These are phyloP conservation scores for Sphagnum tenellum DNA, from an alignment of 225 moss, liverwort and hornwort species.

Conservation along the genomic window DNA sequence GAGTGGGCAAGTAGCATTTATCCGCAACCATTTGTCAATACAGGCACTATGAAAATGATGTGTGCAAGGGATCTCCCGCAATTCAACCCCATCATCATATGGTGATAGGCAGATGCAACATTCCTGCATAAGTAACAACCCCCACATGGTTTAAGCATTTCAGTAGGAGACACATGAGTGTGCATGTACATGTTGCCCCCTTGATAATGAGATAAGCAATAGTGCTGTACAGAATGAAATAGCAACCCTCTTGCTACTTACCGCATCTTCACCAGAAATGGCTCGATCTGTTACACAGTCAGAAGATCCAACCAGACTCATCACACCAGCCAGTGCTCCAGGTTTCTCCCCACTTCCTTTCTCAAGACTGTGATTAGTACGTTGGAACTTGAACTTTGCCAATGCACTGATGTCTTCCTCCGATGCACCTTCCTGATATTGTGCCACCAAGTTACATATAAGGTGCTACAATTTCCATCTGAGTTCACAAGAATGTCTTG, in stretches of 20 bases:
- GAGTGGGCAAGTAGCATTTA: slow-evolving; percentile 94
- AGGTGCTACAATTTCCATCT: neutral
- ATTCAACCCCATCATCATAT: slow-evolving; percentile 92
- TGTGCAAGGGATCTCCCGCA: slow-evolving; percentile 85
- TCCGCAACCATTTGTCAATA: slow-evolving; percentile 96
- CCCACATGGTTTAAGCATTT: neutral
- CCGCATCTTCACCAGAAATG: slow-evolving; percentile 80
- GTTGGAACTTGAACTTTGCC: slow-evolving; percentile 74
- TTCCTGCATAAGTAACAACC: slow-evolving; percentile 22
- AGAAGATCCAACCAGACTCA: slow-evolving; percentile 62
- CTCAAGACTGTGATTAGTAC: slow-evolving; percentile 35
- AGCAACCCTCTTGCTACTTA: slow-evolving; percentile 11
- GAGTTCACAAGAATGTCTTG: too few species aligned
- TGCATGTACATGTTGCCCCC: neutral
- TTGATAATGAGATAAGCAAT: neutral
- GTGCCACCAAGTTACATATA: neutral
- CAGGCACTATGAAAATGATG: slow-evolving; percentile 95
- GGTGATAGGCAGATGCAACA: slow-evolving; percentile 91
- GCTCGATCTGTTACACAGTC: slow-evolving; percentile 63
- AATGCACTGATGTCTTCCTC: slow-evolving; percentile 90
- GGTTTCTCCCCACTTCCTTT: slow-evolving; percentile 61
- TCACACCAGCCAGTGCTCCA: slow-evolving; percentile 60
- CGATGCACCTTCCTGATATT: slow-evolving; percentile 73
- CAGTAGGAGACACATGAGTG: neutral
- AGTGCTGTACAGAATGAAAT: neutral